Percentiles rank a stretch among this genome's conserved stretches.
Conservation (phyloP, 495 filamentous ascomycete genomes). For the Tuber magnatum region DNA sequence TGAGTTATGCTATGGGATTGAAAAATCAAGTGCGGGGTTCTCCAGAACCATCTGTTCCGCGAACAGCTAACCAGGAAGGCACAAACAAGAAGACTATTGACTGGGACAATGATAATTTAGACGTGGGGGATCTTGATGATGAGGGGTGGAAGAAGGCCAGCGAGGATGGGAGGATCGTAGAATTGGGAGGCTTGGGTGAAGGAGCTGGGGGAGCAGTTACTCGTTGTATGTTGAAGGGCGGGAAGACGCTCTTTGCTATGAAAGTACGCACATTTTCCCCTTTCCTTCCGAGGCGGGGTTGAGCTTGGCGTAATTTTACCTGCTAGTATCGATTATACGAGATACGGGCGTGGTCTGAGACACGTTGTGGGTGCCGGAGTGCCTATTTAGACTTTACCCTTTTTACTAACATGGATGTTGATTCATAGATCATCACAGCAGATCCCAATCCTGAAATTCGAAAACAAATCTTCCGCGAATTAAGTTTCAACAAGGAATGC, state of each 20-base stretch:
- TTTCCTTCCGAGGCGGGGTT: conserved; percentile 1
- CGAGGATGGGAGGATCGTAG: conserved; percentile 73
- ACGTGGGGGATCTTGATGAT: conserved; percentile 91
- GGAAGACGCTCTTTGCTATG: conserved; percentile 89
- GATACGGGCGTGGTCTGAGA: background rate
- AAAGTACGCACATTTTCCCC: conserved; percentile 59
- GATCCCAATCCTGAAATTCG: conserved; percentile 96
- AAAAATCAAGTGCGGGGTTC: conserved; percentile 39
- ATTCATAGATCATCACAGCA: conserved; percentile 80
- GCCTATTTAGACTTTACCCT: conserved; percentile 26
- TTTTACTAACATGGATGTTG: conserved; percentile 28
- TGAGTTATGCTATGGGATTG: conserved; percentile 40
- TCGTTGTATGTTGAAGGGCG: conserved; percentile 74
- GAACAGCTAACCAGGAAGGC: conserved; percentile 26
- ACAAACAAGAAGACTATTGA: conserved; percentile 36
- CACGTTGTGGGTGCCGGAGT: conserved; percentile 1
- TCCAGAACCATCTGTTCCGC: conserved; percentile 27
- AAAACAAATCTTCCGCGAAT: conserved; percentile 91
- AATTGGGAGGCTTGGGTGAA: conserved; percentile 86
- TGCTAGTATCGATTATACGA: background rate
- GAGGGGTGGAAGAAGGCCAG: conserved; percentile 91
- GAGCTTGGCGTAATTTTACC: background rate
- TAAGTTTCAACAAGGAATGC: conserved; percentile 96
- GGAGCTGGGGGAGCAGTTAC: conserved; percentile 95
- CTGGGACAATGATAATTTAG: conserved; percentile 47